Percentiles rank a stretch among this genome's conserved stretches.
These are phyloP conservation scores for Chlamydomonas incerta DNA, from an alignment of 139 green algal genomes.

Conservation along the genomic window DNA sequence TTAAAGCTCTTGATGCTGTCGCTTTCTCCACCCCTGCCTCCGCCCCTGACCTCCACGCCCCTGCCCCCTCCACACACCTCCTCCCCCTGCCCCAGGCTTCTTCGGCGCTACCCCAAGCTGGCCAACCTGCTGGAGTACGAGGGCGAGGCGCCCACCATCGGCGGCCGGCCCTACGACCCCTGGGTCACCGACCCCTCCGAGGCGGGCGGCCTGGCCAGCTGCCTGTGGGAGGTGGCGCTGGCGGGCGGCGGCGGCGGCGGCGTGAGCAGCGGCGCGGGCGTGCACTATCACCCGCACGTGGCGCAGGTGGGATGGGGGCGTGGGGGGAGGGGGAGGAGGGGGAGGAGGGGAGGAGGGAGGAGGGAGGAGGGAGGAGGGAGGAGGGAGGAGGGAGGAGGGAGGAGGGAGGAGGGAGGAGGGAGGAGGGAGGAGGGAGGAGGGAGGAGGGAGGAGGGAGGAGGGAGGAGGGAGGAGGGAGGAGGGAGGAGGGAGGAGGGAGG, in stretches of 20 bases:
- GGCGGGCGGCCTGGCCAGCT: conserved; percentile 56
- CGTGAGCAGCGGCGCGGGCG: not conserved
- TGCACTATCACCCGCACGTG: conserved; percentile 69
- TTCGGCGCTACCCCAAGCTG: conserved; percentile 70
- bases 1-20: too few relatives aligned
- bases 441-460: too few relatives aligned
- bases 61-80: not conserved
- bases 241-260: not conserved
- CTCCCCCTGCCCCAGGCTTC: conserved; percentile 43
- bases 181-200: conserved; percentile 62
- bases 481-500: too few relatives aligned
- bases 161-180: conserved; percentile 54
- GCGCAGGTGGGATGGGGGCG: not conserved
- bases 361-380: too few relatives aligned
- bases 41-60: too few relatives aligned
- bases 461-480: too few relatives aligned
- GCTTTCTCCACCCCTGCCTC: not conserved
- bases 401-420: too few relatives aligned
- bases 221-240: conserved; percentile 68
- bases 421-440: too few relatives aligned
- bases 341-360: too few relatives aligned
- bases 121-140: conserved; percentile 79
- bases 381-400: too few relatives aligned
- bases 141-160: conserved; percentile 61
- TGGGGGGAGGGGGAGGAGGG: too few relatives aligned